These are phyloP conservation scores for Schwanniomyces pseudopolymorphus DNA, from an alignment of 805 yeast species.

Conservation along the genomic window DNA sequence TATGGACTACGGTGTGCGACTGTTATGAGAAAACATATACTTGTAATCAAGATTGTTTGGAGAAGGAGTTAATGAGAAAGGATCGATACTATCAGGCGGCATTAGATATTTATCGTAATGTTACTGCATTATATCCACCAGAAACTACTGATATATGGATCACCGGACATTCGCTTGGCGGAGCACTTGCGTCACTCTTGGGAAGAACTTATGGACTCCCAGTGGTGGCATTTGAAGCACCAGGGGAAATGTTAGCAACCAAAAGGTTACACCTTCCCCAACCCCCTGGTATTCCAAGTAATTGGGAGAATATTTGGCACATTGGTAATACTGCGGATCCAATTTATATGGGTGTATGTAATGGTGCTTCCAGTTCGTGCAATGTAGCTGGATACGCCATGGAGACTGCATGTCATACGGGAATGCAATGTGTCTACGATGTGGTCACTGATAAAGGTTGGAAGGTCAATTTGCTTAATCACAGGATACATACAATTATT, in stretches of 20 bases:
- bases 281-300: conserved; percentile 84
- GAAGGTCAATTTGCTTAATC: conserved; percentile 85
- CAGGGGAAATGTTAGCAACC: conserved; percentile 86
- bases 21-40: conserved; percentile 82
- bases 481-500: conserved; percentile 86
- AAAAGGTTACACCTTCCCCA: conserved; percentile 82
- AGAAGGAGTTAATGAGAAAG: conserved; percentile 65
- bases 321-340: conserved; percentile 98
- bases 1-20: conserved; percentile 96
- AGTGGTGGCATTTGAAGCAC: conserved; percentile 87
- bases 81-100: conserved; percentile 84
- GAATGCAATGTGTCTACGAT: conserved; percentile 83
- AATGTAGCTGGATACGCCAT: conserved; percentile 93
- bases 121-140: conserved; percentile 63
- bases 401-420: conserved; percentile 95
- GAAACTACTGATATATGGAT: conserved; percentile 72
- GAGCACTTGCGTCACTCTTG: conserved; percentile 73
- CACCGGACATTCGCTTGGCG: conserved; percentile 95
- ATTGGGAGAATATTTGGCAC: conserved; percentile 87
- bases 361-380: conserved; percentile 88
- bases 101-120: conserved; percentile 73
- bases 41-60: conserved; percentile 86
- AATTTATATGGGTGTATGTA: conserved; percentile 93
- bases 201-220: conserved; percentile 92
- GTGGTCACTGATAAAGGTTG: conserved; percentile 87